Percentiles rank a stretch among this genome's conserved stretches.
Conservation (phyloP, 2,329 filamentous ascomycete genomes). For the Aureobasidium sp. region DNA sequence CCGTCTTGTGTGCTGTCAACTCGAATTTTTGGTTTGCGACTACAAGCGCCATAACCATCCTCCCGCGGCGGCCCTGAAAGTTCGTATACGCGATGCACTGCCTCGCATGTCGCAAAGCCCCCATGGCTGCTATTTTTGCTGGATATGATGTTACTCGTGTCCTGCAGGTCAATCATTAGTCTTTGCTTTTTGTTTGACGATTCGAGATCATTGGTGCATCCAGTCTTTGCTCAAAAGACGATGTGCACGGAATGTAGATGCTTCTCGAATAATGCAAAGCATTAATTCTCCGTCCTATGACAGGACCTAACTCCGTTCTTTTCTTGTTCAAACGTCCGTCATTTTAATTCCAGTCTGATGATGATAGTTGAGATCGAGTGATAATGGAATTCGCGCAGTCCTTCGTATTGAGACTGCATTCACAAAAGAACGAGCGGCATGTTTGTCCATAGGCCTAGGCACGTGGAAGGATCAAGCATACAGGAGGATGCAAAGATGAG, state of each 20-base stretch:
- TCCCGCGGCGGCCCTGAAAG: neutral
- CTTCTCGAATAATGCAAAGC: slow-evolving; percentile 2
- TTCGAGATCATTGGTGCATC: neutral
- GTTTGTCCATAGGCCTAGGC: neutral
- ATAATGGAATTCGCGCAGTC: neutral
- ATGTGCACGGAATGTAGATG: neutral
- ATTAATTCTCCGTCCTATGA: neutral
- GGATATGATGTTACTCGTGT: neutral
- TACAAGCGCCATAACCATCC: slow-evolving; percentile 3
- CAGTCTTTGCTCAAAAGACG: neutral
- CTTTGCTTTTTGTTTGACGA: neutral
- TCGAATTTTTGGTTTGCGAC: neutral
- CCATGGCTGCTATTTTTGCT: neutral
- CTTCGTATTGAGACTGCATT: neutral
- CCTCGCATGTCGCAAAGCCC: neutral
- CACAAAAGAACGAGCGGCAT: neutral
- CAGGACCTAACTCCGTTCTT: neutral
- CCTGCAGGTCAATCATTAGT: neutral
- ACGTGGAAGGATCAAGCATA: no score
- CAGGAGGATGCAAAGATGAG: neutral
- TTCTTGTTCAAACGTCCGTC: neutral
- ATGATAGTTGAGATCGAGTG: neutral
- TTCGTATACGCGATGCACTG: slow-evolving; percentile 4
- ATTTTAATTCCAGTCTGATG: neutral
- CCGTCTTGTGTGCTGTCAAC: neutral